phyloP scores from a whole-genome alignment of 805 yeast genomes.

The Starmerella riodocensis region DNA sequence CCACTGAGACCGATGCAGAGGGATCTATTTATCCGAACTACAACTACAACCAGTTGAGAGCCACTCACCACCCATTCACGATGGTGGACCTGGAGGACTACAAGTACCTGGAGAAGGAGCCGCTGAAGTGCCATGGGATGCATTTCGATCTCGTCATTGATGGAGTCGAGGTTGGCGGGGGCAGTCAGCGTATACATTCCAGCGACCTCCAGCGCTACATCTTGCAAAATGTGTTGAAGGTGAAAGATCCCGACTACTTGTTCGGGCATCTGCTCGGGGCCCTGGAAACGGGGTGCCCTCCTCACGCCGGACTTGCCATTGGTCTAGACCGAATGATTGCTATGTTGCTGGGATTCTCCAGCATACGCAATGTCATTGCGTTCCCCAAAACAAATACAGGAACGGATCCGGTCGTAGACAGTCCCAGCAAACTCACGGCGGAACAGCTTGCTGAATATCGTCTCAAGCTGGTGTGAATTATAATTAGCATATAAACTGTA shows the following conservation, averaged over 20 bases:
- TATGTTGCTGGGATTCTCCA: slow-evolving; percentile 62
- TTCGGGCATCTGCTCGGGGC: slow-evolving; percentile 83
- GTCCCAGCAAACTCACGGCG: slow-evolving; percentile 54
- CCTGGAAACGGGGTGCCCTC: slow-evolving; percentile 86
- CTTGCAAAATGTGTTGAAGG: slow-evolving; percentile 49
- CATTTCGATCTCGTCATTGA: slow-evolving; percentile 90
- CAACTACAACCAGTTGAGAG: slow-evolving; percentile 34
- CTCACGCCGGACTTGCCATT: slow-evolving; percentile 93
- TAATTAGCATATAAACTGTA: background rate
- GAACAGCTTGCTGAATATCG: slow-evolving; percentile 42
- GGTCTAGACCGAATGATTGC: slow-evolving; percentile 93
- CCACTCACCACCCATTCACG: slow-evolving; percentile 97
- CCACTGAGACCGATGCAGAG: slow-evolving; percentile 28
- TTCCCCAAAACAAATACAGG: slow-evolving; percentile 92
- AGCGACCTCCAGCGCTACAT: slow-evolving; percentile 61
- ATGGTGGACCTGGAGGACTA: slow-evolving; percentile 71
- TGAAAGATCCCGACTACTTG: slow-evolving; percentile 42
- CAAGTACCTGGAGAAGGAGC: slow-evolving; percentile 38
- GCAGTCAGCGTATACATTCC: slow-evolving; percentile 89
- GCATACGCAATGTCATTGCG: slow-evolving; percentile 86
- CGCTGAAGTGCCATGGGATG: slow-evolving; percentile 63
- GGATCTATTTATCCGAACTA: slow-evolving; percentile 46
- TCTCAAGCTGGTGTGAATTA: slow-evolving; percentile 22
- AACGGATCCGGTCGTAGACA: slow-evolving; percentile 70
- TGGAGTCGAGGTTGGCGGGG: slow-evolving; percentile 96